Evolutionary conservation across 176 grass and related monocot species (phyloP), one percentile per base, ranked within the genome.

Genomic region (Echinochloa phyllopogon): DNA sequence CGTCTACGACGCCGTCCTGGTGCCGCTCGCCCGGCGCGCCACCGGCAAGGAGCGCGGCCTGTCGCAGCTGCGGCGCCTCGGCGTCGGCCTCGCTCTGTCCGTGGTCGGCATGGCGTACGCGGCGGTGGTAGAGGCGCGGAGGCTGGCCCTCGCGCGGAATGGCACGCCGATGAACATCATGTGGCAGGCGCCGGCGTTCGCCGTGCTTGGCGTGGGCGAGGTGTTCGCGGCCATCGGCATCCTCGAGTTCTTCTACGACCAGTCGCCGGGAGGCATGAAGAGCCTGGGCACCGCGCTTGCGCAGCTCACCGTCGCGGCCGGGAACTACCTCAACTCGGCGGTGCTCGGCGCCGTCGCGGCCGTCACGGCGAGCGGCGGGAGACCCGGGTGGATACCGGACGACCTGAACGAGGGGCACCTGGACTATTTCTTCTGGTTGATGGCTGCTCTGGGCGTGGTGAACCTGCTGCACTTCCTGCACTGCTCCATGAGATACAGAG

Each of bases 201-300:
- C 82, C 9, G 42, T 90, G 64, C 52, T 86, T 0, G 88, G 88
- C 58, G 72, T 72, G 41, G 88, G 65, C 3, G 64, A 90, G 18
- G 83, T 86, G 16, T 90, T 90, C 69, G 47, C 83, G 0, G 43
- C 11, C 53, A 76, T 90, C 6, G 78, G 83, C 23, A 44, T 67
- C 36, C 51, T 86, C 7, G 88, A 90, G 53, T 90, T 90, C 67
- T 90, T 77, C 83, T 90, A 90, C 38, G 62, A 86, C 10, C 53
- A 86, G 71, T 76, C 88, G 38, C 83, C 88, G 0, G 72, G 27
- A 2, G 77, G 77, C 41, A 89, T 89, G 88, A 81, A 83, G 66
- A 85, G 88, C 84, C 51, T 89, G 0, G 67, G 83, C 36, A 70
- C 13, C 21, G 88, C 88, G 0, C 4, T 90, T 5, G 82, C 44